These are phyloP conservation scores for Hemisphaericaspora lyxosophila DNA, from an alignment of 1,139 yeast species.

Conservation along the genomic window DNA sequence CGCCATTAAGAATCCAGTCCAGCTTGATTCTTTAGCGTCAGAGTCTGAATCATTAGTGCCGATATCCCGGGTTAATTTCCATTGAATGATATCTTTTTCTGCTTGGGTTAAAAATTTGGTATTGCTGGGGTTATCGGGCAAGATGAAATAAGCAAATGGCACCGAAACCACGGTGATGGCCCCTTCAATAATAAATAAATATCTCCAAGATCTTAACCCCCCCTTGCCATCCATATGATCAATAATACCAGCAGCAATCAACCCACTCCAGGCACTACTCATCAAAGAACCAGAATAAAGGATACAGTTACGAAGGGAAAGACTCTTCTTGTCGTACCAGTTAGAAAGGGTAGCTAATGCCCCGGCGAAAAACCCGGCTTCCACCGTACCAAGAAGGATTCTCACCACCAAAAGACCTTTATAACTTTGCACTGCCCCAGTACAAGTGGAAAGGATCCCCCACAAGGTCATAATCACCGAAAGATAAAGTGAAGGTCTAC, in stretches of 20 bases:
- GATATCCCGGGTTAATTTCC: slow-evolving; percentile 40
- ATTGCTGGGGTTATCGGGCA: slow-evolving; percentile 69
- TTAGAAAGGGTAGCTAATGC: slow-evolving; percentile 47
- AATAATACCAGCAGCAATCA: slow-evolving; percentile 51
- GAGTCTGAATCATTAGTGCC: slow-evolving; percentile 42
- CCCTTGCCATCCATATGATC: slow-evolving; percentile 37
- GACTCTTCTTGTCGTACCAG: slow-evolving; percentile 50
- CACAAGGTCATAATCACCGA: slow-evolving; percentile 50
- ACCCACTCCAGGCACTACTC: slow-evolving; percentile 83
- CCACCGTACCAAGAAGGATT: slow-evolving; percentile 48
- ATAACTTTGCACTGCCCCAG: slow-evolving; percentile 28
- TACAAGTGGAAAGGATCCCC: slow-evolving; percentile 53
- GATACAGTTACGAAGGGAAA: slow-evolving; percentile 55
- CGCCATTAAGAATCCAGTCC: slow-evolving; percentile 41
- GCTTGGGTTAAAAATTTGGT: slow-evolving; percentile 50
- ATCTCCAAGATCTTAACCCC: slow-evolving; percentile 62
- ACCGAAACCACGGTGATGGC: slow-evolving; percentile 61
- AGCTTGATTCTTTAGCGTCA: slow-evolving; percentile 33
- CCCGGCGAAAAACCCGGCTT: slow-evolving; percentile 60
- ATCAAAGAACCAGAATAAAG: slow-evolving; percentile 65
- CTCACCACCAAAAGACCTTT: slow-evolving; percentile 38
- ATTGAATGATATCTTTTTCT: slow-evolving; percentile 50
- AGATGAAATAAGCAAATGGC: slow-evolving; percentile 56
- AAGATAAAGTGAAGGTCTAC: slow-evolving; percentile 51
- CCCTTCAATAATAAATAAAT: slow-evolving; percentile 76